Conservation (phyloP, 345 rosid genomes). For the Lepidium sativum region DNA sequence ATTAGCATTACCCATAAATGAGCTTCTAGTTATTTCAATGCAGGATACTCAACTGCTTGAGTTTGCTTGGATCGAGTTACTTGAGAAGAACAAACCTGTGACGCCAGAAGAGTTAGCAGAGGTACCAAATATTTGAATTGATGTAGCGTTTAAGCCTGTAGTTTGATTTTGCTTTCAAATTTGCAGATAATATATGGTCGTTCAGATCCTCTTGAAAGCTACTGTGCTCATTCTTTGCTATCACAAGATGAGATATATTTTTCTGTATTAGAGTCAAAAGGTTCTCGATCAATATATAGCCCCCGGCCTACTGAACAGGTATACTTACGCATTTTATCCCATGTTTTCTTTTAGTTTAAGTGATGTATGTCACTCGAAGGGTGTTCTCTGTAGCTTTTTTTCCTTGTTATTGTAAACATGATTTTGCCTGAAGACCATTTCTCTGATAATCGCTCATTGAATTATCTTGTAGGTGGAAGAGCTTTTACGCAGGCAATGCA, state of each 20-base stretch:
- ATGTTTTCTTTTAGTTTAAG: background rate
- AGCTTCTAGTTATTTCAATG: slow-evolving; percentile 6
- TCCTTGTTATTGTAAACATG: background rate
- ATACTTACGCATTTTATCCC: background rate
- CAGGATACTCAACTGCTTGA: slow-evolving; percentile 83
- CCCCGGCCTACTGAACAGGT: slow-evolving; percentile 82
- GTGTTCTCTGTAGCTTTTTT: background rate
- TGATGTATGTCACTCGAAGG: background rate
- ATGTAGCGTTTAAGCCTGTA: background rate
- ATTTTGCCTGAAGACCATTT: background rate
- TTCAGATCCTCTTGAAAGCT: slow-evolving; percentile 77
- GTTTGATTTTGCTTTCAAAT: slow-evolving; percentile 29
- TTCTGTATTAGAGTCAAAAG: slow-evolving; percentile 56
- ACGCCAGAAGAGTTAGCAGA: slow-evolving; percentile 84
- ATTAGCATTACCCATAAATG: background rate
- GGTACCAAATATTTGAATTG: slow-evolving; percentile 38
- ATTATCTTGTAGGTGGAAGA: slow-evolving; percentile 60
- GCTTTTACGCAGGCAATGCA: slow-evolving; percentile 50
- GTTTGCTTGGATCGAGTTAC: slow-evolving; percentile 95
- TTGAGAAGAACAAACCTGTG: slow-evolving; percentile 74
- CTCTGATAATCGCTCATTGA: background rate
- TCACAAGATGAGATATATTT: slow-evolving; percentile 84
- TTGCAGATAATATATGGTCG: slow-evolving; percentile 83
- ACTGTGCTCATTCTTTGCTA: slow-evolving; percentile 84
- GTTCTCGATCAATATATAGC: slow-evolving; percentile 53